A percentile compares a stretch with the other conserved stretches of the same genome.
Evolutionary conservation across 768 basidiomycete genomes (phyloP).

Genomic region (Tulasnella sp.): DNA sequence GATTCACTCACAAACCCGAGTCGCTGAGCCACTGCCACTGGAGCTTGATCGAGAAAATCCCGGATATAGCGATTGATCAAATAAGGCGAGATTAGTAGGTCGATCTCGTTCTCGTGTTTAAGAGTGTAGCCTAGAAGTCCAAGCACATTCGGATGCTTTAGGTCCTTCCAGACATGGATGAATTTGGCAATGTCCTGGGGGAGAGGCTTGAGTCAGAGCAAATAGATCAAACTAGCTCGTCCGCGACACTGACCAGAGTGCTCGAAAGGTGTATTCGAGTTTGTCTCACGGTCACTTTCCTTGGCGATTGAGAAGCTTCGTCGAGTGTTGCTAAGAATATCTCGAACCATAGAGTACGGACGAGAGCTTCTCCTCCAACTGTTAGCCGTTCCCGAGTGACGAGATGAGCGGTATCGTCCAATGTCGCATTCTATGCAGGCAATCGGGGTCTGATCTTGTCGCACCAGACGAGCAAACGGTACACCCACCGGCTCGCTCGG

Average conservation of each 20-base stretch:
- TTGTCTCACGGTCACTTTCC: not conserved
- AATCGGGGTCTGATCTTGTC: too few species aligned
- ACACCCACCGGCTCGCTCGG: too few species aligned
- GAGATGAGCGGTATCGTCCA: not conserved
- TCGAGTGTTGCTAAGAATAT: not conserved
- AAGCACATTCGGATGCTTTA: too few species aligned
- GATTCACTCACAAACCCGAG: too few species aligned
- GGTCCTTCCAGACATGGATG: not conserved
- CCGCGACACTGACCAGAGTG: not conserved
- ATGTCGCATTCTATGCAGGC: not conserved
- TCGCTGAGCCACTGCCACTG: too few species aligned
- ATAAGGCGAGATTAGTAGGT: too few species aligned
- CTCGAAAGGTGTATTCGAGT: too few species aligned
- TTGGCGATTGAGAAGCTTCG: not conserved
- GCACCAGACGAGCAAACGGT: too few species aligned
- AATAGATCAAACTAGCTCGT: not conserved
- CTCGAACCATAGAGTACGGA: not conserved
- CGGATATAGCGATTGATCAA: too few species aligned
- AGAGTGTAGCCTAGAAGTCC: too few species aligned
- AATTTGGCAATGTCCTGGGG: not conserved
- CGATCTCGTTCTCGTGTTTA: too few species aligned
- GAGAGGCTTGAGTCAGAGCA: not conserved
- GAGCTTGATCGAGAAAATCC: too few species aligned
- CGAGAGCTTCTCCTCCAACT: not conserved
- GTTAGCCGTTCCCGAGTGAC: not conserved